Percentiles rank a stretch among this genome's conserved stretches.
Conservation (phyloP, 2,329 filamentous ascomycete species). For the Calonectria fujianensis region DNA sequence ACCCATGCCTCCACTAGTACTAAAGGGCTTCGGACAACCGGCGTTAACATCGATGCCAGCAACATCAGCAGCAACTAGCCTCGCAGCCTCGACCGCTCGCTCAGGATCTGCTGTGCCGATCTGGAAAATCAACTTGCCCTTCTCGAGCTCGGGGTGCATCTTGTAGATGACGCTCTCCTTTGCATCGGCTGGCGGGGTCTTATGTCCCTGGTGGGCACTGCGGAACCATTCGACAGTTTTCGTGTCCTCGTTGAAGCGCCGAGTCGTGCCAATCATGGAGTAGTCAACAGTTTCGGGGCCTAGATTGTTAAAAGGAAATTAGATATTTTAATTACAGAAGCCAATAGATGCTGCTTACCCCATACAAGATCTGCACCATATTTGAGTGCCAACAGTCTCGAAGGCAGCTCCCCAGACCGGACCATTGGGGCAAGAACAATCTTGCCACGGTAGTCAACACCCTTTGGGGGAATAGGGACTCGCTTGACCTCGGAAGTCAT, state of each 20-base stretch:
- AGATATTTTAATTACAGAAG: background rate
- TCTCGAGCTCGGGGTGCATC: slow-evolving; percentile 86
- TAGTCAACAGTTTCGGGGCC: slow-evolving; percentile 96
- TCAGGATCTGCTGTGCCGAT: slow-evolving; percentile 91
- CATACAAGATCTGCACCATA: slow-evolving; percentile 98
- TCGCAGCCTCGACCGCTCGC: slow-evolving; percentile 88
- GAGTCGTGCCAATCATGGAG: slow-evolving; percentile 90
- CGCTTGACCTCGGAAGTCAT: slow-evolving; percentile 78
- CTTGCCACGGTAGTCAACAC: slow-evolving; percentile 95
- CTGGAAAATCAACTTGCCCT: slow-evolving; percentile 88
- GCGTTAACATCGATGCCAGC: slow-evolving; percentile 97
- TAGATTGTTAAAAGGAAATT: slow-evolving; percentile 56
- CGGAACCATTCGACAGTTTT: slow-evolving; percentile 91
- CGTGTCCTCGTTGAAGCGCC: slow-evolving; percentile 84
- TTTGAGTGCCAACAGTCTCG: slow-evolving; percentile 89
- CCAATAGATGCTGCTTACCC: slow-evolving; percentile 74
- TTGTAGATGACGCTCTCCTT: slow-evolving; percentile 87
- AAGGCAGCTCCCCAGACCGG: slow-evolving; percentile 95
- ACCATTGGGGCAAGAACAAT: slow-evolving; percentile 98
- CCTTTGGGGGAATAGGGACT: slow-evolving; percentile 89
- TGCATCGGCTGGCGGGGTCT: slow-evolving; percentile 71
- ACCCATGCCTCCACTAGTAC: slow-evolving; percentile 95
- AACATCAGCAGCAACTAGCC: slow-evolving; percentile 89
- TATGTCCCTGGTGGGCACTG: slow-evolving; percentile 81
- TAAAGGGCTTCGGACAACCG: slow-evolving; percentile 98